phyloP scores from a whole-genome alignment of 2,329 filamentous ascomycete species.

The Paraconiothyrium brasiliense region DNA sequence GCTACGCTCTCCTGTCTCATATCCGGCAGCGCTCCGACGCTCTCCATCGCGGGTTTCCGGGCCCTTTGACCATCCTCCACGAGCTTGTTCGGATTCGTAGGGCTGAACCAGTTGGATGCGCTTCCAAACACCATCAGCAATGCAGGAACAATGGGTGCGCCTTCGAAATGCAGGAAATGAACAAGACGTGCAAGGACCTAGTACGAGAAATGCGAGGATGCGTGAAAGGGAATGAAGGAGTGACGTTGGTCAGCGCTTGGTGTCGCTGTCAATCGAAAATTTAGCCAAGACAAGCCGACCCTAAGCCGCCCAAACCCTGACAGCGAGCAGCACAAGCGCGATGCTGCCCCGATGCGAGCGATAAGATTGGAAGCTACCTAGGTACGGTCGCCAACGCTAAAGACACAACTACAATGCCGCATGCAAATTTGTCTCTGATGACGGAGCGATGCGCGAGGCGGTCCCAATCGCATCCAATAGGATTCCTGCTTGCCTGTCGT shows the following conservation, averaged over 20 bases:
- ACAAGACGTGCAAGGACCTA: not conserved
- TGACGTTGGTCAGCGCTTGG: slow-evolving; percentile 30
- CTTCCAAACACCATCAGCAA: slow-evolving; percentile 61
- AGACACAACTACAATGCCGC: not conserved
- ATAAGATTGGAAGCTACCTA: not conserved
- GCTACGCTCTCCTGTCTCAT: slow-evolving; percentile 25
- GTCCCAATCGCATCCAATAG: slow-evolving; percentile 1
- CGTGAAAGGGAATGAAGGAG: slow-evolving; percentile 25
- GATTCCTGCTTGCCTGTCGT: not conserved
- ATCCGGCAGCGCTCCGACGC: slow-evolving; percentile 33
- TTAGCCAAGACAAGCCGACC: slow-evolving; percentile 40
- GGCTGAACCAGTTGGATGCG: slow-evolving; percentile 58
- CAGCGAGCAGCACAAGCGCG: slow-evolving; percentile 29
- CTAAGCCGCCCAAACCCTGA: slow-evolving; percentile 24
- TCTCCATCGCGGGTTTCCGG: slow-evolving; percentile 34
- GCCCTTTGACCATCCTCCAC: slow-evolving; percentile 50
- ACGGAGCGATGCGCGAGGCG: not conserved
- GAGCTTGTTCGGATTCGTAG: slow-evolving; percentile 44
- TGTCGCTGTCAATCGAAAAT: slow-evolving; percentile 34
- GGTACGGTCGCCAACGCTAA: not conserved
- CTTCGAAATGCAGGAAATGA: slow-evolving; percentile 11
- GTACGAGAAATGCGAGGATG: slow-evolving; percentile 7
- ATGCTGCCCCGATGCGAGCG: slow-evolving; percentile 20
- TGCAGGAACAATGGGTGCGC: slow-evolving; percentile 29
- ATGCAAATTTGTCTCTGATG: not conserved